Conservation (phyloP, 768 basidiomycete species). For the Lactarius akahatsu region DNA sequence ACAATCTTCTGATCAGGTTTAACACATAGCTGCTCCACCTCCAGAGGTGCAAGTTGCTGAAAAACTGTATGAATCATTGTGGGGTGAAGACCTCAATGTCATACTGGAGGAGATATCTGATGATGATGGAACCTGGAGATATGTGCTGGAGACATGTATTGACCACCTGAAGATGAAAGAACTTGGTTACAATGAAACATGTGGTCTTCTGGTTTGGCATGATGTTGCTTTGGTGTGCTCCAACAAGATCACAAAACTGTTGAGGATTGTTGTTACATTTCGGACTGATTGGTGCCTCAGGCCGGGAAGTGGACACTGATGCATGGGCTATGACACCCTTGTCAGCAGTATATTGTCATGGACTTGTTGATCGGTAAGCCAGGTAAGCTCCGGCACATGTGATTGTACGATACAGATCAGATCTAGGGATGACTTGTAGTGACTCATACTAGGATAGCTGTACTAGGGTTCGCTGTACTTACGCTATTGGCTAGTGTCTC, state of each 20-base stretch:
- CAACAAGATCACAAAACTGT: accelerated
- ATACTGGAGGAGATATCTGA: not conserved
- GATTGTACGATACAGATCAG: no score
- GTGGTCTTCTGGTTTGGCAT: not conserved
- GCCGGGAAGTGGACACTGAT: no score
- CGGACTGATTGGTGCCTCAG: no score
- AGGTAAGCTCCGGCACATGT: no score
- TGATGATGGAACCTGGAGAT: not conserved
- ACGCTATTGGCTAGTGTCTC: no score
- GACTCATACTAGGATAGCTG: no score
- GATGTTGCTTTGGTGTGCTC: not conserved
- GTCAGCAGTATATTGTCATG: no score
- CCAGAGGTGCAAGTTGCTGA: not conserved
- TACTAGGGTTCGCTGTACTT: no score
- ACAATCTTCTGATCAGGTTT: not conserved
- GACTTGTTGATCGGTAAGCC: no score
- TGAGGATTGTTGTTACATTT: no score
- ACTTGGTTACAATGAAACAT: not conserved
- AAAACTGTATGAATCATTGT: not conserved
- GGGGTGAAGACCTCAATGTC: not conserved
- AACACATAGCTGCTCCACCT: not conserved
- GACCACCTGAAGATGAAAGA: not conserved
- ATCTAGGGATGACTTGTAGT: no score
- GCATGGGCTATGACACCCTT: no score
- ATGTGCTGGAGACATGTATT: not conserved